Evolutionary conservation across 306 rosid genomes (phyloP).

Genomic region (Cicer chorassanicum): DNA sequence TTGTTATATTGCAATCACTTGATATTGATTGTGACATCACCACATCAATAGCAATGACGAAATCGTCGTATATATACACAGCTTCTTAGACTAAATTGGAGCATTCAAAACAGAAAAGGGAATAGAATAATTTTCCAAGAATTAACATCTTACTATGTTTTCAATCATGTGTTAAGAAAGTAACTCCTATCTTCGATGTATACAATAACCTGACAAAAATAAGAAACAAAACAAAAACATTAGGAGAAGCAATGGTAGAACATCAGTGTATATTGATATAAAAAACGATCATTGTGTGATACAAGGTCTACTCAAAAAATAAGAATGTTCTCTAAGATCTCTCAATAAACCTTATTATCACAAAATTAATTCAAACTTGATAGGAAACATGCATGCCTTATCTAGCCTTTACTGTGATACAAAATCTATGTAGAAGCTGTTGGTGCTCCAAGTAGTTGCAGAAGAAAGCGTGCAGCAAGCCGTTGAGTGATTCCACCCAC

Average conservation of each 20-base stretch:
- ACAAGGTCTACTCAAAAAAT: conserved; percentile 14
- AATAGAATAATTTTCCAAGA: conserved; percentile 39
- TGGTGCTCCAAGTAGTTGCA: conserved; percentile 76
- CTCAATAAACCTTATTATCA: neutral
- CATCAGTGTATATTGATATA: neutral
- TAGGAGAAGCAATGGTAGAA: conserved; percentile 37
- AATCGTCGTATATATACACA: conserved; percentile 43
- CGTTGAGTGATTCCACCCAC: conserved; percentile 87
- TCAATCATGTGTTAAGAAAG: conserved; percentile 36
- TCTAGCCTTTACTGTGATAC: conserved; percentile 43
- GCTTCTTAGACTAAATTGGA: conserved; percentile 33
- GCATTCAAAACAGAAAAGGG: conserved; percentile 23
- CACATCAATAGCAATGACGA: conserved; percentile 14
- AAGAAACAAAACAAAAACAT: conserved; percentile 31
- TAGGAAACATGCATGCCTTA: conserved; percentile 28
- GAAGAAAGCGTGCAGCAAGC: conserved; percentile 85
- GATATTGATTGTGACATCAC: conserved; percentile 27
- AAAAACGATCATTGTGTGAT: neutral
- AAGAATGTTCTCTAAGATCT: neutral
- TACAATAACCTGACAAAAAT: conserved; percentile 42
- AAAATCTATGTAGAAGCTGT: conserved; percentile 52
- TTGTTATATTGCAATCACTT: conserved; percentile 16
- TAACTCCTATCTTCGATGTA: conserved; percentile 40
- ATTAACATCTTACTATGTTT: conserved; percentile 44
- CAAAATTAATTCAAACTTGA: neutral